Percentiles rank a stretch among this genome's conserved stretches.
Conservation (phyloP, 176 grass and related monocot genomes). For the Coix lacrymajobi region DNA sequence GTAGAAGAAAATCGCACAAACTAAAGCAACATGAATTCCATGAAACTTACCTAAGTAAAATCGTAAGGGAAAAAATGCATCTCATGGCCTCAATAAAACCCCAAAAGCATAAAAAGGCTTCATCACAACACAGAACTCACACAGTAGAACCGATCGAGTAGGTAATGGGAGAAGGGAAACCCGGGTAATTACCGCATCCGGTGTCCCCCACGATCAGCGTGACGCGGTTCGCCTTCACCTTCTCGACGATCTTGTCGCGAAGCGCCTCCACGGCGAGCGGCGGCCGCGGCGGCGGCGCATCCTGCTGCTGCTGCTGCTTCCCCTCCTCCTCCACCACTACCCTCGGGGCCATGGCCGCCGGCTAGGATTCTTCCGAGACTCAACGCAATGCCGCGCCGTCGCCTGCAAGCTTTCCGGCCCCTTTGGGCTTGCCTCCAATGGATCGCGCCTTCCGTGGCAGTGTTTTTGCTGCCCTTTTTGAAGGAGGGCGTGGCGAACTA, state of each 20-base stretch:
- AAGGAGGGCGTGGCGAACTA: background rate
- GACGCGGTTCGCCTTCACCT: conserved; percentile 80
- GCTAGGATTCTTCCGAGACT: background rate
- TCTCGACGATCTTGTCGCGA: conserved; percentile 82
- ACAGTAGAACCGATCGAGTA: background rate
- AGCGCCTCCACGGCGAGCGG: conserved; percentile 62
- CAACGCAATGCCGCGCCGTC: background rate
- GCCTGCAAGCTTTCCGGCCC: conserved; percentile 18
- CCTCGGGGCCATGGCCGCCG: conserved; percentile 12
- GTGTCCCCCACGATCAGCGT: conserved; percentile 86
- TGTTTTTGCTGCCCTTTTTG: conserved; percentile 25
- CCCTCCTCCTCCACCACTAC: background rate
- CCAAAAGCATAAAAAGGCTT: background rate
- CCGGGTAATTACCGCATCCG: conserved; percentile 55
- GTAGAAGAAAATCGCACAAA: background rate
- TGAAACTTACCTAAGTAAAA: background rate
- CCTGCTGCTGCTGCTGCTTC: background rate
- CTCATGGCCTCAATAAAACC: conserved; percentile 19
- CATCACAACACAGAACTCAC: background rate
- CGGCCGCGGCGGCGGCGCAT: background rate
- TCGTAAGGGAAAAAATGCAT: background rate
- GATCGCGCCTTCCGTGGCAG: conserved; percentile 12
- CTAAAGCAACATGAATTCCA: background rate
- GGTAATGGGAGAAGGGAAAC: background rate
- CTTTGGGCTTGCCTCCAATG: background rate